Conservation (phyloP, 495 filamentous ascomycete genomes). For the Schizothecium vesticola region DNA sequence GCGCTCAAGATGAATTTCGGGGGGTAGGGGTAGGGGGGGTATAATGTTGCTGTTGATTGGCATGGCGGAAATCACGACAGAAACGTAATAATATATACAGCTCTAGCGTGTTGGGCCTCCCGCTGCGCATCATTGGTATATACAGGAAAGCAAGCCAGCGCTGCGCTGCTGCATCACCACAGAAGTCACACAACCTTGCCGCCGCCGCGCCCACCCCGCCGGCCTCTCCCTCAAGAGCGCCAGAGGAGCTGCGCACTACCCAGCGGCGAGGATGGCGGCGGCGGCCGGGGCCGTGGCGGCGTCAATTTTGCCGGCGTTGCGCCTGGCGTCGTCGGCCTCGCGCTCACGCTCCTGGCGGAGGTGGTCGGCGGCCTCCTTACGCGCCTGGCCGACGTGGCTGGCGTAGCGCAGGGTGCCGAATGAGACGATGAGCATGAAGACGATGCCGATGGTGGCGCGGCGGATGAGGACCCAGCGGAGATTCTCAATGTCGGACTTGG, state of each 20-base stretch:
- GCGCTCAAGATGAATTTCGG: conserved; percentile 91
- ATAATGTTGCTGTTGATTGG: too few relatives aligned
- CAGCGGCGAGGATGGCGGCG: conserved; percentile 42
- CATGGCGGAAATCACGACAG: background rate
- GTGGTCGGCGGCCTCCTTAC: conserved; percentile 35
- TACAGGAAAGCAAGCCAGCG: background rate
- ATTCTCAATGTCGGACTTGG: conserved; percentile 84
- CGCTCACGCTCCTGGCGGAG: conserved; percentile 20
- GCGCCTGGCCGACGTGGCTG: conserved; percentile 40
- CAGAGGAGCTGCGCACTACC: background rate
- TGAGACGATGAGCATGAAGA: conserved; percentile 47
- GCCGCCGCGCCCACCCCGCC: background rate
- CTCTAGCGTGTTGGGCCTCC: background rate
- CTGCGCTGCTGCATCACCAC: background rate
- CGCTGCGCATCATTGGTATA: background rate
- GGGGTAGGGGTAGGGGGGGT: conserved; percentile 10
- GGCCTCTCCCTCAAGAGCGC: too few relatives aligned
- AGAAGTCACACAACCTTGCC: background rate
- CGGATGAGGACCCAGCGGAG: conserved; percentile 86
- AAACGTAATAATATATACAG: background rate
- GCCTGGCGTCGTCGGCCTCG: conserved; percentile 26
- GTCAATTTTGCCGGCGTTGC: conserved; percentile 34
- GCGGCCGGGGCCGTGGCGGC: conserved; percentile 34
- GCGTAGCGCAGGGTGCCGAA: conserved; percentile 46
- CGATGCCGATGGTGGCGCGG: conserved; percentile 76